Percentiles rank a stretch among this genome's conserved stretches.
These are phyloP conservation scores for Strobilomyces echinocephalus DNA, from an alignment of 768 basidiomycete genomes.

Conservation along the genomic window DNA sequence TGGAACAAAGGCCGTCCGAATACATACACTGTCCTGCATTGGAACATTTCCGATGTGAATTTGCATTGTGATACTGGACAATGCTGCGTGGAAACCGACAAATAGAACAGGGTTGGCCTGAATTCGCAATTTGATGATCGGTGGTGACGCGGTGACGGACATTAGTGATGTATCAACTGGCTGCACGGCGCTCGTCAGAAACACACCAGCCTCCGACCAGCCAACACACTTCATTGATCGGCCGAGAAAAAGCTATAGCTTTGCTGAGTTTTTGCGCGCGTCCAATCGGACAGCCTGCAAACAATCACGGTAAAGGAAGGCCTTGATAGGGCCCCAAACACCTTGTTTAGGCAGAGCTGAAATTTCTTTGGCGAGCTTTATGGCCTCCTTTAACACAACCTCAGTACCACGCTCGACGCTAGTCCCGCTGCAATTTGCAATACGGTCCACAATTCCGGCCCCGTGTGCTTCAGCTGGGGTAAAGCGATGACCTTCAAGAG, in stretches of 20 bases:
- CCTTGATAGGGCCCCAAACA: conserved; percentile 73
- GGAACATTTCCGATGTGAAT: not conserved
- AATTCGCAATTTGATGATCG: conserved; percentile 7
- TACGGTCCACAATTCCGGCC: conserved; percentile 64
- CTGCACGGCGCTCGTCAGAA: conserved; percentile 6
- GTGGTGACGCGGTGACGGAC: conserved; percentile 11
- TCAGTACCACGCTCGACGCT: conserved; percentile 53
- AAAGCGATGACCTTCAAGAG: conserved; percentile 77
- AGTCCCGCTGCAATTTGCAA: conserved; percentile 33
- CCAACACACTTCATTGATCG: conserved; percentile 7
- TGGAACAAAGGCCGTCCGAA: conserved; percentile 3
- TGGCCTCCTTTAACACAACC: conserved; percentile 57
- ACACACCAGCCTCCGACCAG: not conserved
- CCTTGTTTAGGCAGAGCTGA: conserved; percentile 50
- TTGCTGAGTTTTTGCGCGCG: conserved; percentile 10
- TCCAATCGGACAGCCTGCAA: conserved; percentile 37
- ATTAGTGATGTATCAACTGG: not conserved
- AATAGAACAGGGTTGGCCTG: not conserved
- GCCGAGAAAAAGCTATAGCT: conserved; percentile 12
- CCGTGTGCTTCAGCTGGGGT: conserved; percentile 65
- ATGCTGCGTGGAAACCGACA: conserved; percentile 16
- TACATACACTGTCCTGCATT: not conserved
- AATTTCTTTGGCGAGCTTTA: conserved; percentile 53
- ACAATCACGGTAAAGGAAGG: conserved; percentile 52
- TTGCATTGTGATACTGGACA: not conserved